These are phyloP conservation scores for Hanseniaspora mollemarum DNA, from an alignment of 805 yeast species.

Conservation along the genomic window DNA sequence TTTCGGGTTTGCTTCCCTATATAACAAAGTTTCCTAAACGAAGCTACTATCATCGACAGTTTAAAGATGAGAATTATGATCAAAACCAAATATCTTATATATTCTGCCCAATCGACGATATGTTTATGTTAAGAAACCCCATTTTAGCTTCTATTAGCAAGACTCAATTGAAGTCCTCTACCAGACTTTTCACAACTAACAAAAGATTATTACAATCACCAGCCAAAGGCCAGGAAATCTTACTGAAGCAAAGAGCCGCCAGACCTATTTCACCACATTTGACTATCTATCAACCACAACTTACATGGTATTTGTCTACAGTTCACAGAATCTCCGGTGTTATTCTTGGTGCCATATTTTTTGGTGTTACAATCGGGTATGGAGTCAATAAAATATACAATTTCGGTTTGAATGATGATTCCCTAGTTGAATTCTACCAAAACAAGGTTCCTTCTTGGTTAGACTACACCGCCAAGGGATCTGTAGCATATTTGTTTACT, in stretches of 20 bases:
- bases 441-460: constrained; percentile 53
- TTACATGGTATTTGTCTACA: constrained; percentile 70
- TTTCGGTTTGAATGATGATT: constrained; percentile 30
- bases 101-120: neutral
- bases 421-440: constrained; percentile 32
- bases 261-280: constrained; percentile 90
- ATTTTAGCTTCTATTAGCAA: constrained; percentile 4
- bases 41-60: too few relatives aligned
- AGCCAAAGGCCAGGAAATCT: constrained; percentile 52
- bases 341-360: constrained; percentile 65
- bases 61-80: neutral
- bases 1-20: neutral
- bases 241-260: constrained; percentile 69
- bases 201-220: constrained; percentile 33
- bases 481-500: constrained; percentile 70
- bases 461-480: constrained; percentile 55
- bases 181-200: constrained; percentile 13
- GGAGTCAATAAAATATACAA: constrained; percentile 62
- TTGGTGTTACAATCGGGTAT: constrained; percentile 62
- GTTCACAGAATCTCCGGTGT: constrained; percentile 85
- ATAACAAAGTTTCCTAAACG: neutral
- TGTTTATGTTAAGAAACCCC: constrained; percentile 12
- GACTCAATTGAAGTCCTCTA: neutral
- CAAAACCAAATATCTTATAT: neutral
- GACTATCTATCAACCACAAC: constrained; percentile 79